phyloP scores from a whole-genome alignment of 768 basidiomycete genomes.

The Leucosporidium scottii region DNA sequence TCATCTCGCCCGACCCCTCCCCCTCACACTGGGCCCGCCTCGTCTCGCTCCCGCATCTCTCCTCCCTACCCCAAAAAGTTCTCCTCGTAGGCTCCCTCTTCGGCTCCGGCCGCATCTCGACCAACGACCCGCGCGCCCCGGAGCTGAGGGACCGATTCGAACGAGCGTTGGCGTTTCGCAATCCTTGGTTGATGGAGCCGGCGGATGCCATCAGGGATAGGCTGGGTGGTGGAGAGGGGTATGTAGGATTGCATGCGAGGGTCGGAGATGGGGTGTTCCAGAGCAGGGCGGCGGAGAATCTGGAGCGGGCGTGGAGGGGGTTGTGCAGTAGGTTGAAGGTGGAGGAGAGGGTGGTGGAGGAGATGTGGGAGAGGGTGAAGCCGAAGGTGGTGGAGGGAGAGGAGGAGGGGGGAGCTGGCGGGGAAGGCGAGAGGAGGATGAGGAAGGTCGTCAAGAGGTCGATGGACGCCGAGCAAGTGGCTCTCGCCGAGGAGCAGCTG shows the following conservation, averaged over 20 bases:
- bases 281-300: constrained; percentile 45
- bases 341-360: not conserved
- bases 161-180: constrained; percentile 52
- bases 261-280: constrained; percentile 60
- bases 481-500: no score
- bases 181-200: constrained; percentile 47
- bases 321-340: constrained; percentile 3
- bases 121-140: not conserved
- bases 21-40: constrained; percentile 12
- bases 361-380: constrained; percentile 45
- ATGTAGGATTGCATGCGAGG: constrained; percentile 60
- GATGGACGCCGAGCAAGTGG: not conserved
- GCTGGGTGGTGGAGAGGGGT: constrained; percentile 46
- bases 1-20: not conserved
- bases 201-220: constrained; percentile 48
- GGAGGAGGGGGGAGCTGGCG: not conserved
- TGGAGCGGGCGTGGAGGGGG: constrained; percentile 49
- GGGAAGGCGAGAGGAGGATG: not conserved
- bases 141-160: constrained; percentile 41
- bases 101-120: constrained; percentile 59
- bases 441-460: not conserved
- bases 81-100: constrained; percentile 68
- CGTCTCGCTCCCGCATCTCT: constrained; percentile 39
- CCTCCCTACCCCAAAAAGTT: constrained; percentile 47
- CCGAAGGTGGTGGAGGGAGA: constrained; percentile 44